A percentile compares a stretch with the other conserved stretches of the same genome.
phyloP scores from a whole-genome alignment of 1,284 basidiomycete genomes.

The Trichosporon faecale region DNA sequence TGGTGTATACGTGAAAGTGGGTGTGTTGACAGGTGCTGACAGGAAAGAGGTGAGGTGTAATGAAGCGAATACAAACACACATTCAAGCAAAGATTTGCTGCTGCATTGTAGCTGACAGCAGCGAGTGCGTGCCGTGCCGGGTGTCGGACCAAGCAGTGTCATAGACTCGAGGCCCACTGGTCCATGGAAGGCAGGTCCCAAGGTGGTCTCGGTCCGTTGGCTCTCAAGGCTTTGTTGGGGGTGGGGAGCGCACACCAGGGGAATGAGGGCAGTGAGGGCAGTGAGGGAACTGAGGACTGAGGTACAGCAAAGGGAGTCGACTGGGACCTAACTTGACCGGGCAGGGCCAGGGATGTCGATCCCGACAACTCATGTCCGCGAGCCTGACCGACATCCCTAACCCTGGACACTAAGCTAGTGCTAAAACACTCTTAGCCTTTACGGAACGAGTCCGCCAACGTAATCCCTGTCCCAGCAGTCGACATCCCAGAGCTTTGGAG shows the following conservation, averaged over 20 bases:
- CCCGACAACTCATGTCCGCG: slow-evolving; percentile 11
- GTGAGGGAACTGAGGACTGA: not conserved
- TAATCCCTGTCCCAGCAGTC: slow-evolving; percentile 10
- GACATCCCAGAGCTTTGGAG: slow-evolving; percentile 4
- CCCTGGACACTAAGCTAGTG: slow-evolving; percentile 10
- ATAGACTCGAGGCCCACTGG: not conserved
- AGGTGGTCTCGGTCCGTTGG: not conserved
- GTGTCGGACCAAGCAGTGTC: not conserved
- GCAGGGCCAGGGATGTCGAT: slow-evolving; percentile 9
- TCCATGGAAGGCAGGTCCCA: not conserved
- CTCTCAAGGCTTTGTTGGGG: not conserved
- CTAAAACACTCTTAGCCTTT: slow-evolving; percentile 10
- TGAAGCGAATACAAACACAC: slow-evolving; percentile 2
- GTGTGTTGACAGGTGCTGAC: not conserved
- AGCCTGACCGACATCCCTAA: slow-evolving; percentile 9
- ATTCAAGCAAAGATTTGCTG: not conserved
- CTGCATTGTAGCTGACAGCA: not conserved
- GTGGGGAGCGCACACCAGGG: not conserved
- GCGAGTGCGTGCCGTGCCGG: not conserved
- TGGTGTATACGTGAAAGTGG: not conserved
- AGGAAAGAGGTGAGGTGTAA: not conserved
- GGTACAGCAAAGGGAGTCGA: slow-evolving; percentile 3
- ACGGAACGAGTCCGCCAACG: slow-evolving; percentile 9
- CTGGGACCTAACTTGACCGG: slow-evolving; percentile 6
- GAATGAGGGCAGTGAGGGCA: not conserved